These are phyloP conservation scores for Rhodomyrtus psidioides DNA, from an alignment of 441 rosid genomes.

Conservation along the genomic window DNA sequence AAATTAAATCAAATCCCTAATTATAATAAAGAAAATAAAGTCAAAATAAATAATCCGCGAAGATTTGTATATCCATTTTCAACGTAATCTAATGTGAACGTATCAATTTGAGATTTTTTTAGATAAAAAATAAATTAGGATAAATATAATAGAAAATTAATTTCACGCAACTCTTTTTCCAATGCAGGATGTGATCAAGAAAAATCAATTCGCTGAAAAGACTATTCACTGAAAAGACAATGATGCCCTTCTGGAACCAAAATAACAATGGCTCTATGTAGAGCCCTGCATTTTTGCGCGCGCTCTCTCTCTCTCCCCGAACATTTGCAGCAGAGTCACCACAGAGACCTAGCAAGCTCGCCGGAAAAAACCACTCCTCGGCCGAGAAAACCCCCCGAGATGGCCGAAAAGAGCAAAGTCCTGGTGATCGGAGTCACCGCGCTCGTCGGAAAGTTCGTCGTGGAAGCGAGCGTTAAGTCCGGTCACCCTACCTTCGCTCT, in stretches of 20 bases:
- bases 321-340: not conserved
- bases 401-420: slow-evolving; percentile 24
- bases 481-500: slow-evolving; percentile 40
- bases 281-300: not conserved
- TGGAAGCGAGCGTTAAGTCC: slow-evolving; percentile 37
- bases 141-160: not conserved
- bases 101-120: no score
- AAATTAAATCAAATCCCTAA: no score
- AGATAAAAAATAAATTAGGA: not conserved
- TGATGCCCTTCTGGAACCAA: not conserved
- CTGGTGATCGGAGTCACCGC: slow-evolving; percentile 39
- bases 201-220: not conserved
- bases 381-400: not conserved
- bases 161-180: not conserved
- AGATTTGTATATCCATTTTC: no score
- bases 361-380: not conserved
- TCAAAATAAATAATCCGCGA: no score
- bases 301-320: not conserved
- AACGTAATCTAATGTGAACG: no score
- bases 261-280: no score
- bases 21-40: no score
- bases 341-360: not conserved
- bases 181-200: not conserved
- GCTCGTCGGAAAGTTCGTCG: slow-evolving; percentile 34
- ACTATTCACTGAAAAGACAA: not conserved